These are phyloP conservation scores for Dictyophora rubrovolvata DNA, from an alignment of 768 basidiomycete species.

Conservation along the genomic window DNA sequence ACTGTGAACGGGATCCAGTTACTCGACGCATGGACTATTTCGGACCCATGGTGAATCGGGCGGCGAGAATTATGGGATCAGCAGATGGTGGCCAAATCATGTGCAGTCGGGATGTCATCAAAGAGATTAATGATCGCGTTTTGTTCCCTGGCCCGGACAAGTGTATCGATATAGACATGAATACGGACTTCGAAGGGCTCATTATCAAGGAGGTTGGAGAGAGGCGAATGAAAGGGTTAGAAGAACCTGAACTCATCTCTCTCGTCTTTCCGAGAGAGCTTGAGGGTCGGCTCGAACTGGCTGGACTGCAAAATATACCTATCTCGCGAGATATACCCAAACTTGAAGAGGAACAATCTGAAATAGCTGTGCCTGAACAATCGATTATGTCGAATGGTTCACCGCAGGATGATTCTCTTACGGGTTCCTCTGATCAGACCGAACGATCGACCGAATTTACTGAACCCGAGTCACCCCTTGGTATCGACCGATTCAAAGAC, in stretches of 20 bases:
- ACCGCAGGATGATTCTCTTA: background rate
- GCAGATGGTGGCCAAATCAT: conserved; percentile 92
- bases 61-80: conserved; percentile 70
- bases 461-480: background rate
- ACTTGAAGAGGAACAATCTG: background rate
- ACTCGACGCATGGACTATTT: conserved; percentile 97
- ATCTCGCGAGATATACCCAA: conserved; percentile 6
- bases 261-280: conserved; percentile 70
- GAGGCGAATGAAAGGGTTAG: conserved; percentile 87
- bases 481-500: background rate
- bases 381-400: background rate
- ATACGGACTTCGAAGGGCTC: conserved; percentile 62
- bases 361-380: background rate
- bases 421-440: background rate
- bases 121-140: conserved; percentile 62
- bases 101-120: conserved; percentile 78
- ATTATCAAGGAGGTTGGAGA: conserved; percentile 73
- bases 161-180: conserved; percentile 39
- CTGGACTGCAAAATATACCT: conserved; percentile 21
- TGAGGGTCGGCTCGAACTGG: conserved; percentile 56
- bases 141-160: conserved; percentile 26
- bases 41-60: conserved; percentile 90
- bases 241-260: conserved; percentile 82
- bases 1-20: conserved; percentile 85
- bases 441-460: background rate